Evolutionary conservation across 2,329 filamentous ascomycete genomes (phyloP), one percentile per base, ranked within the genome.

Genomic region (Tolypocladium tropicale): DNA sequence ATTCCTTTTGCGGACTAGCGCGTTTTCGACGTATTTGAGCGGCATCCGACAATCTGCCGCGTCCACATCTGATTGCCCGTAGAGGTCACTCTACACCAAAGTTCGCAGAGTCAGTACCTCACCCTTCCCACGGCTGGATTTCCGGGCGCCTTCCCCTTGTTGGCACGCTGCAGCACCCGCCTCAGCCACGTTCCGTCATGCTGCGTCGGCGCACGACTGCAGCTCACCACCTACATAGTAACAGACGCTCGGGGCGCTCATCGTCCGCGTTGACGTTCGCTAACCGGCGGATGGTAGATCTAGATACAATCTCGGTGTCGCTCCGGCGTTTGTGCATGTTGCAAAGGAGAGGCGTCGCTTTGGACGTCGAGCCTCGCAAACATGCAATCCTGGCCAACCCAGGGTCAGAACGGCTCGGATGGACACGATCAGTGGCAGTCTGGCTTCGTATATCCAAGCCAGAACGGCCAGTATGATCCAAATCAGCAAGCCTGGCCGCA

Each of bases 361-460:
- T 21, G 46, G 25, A 30, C 46, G 46, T 50, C 33, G 62, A 60
- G 55, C 59, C 60, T 58, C 60, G 57, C 50, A 57, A 65, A 68
- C 59, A 74, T 74, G 72, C 72, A 74, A 68, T 71, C 72, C 57
- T 74, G 72, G 72, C 60, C 70, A 43, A 66, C 65, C 56, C 61
- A 67, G 56, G 65, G 68, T 62, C 71, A 73, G 61, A 69, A 66
- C 54, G 72, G 70, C 61, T 61, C 67, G 53, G 68, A 71, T 56
- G 69, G 66, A 55, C 67, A 67, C 54, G 64, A 64, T 53, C 65
- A 67, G 43, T 74, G 72, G 72, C 65, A 68, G 56, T 57, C 65
- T 51, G 67, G 64, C 57, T 74, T 69, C 61, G 58, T 59, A 39
- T 74, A 69, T 52, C 54, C 64, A 39, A 59, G 63, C 34, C 70